A percentile compares a stretch with the other conserved stretches of the same genome.
These are phyloP conservation scores for Spirogloea muscicola DNA, from an alignment of 139 green algal species.

Conservation along the genomic window DNA sequence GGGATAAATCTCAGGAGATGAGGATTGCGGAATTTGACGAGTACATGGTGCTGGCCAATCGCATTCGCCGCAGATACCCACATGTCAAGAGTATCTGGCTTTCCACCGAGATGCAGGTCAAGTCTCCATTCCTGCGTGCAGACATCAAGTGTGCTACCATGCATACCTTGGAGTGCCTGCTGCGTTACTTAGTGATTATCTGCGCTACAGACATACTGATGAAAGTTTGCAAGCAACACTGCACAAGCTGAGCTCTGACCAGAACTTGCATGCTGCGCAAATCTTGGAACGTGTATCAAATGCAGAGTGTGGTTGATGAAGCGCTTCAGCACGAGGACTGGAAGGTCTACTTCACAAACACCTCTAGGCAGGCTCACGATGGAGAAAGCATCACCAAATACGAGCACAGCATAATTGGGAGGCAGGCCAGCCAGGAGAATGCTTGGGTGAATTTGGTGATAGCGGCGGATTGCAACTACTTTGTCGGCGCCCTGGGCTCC, in stretches of 20 bases:
- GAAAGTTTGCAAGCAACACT: too few relatives aligned
- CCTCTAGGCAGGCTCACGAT: background rate
- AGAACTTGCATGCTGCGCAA: too few relatives aligned
- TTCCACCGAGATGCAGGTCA: conserved; percentile 24
- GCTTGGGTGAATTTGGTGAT: conserved; percentile 28
- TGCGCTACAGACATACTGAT: too few relatives aligned
- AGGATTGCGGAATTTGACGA: background rate
- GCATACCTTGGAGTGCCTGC: too few relatives aligned
- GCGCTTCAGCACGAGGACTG: background rate
- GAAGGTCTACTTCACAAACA: background rate
- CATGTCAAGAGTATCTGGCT: conserved; percentile 19
- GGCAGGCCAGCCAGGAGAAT: conserved; percentile 10
- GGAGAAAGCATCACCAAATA: conserved; percentile 16
- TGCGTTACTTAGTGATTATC: too few relatives aligned
- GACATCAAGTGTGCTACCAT: too few relatives aligned
- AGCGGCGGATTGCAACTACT: conserved; percentile 8
- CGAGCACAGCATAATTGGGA: conserved; percentile 4
- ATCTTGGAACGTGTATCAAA: too few relatives aligned
- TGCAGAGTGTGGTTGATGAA: background rate
- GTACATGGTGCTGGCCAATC: conserved; percentile 5
- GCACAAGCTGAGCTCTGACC: too few relatives aligned
- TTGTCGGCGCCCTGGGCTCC: conserved; percentile 15
- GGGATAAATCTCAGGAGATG: conserved; percentile 17
- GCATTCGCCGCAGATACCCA: background rate
- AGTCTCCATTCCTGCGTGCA: too few relatives aligned